A percentile compares a stretch with the other conserved stretches of the same genome.
Evolutionary conservation across 129 eudicot species (phyloP).

Genomic region (Oenanthe sinensis): DNA sequence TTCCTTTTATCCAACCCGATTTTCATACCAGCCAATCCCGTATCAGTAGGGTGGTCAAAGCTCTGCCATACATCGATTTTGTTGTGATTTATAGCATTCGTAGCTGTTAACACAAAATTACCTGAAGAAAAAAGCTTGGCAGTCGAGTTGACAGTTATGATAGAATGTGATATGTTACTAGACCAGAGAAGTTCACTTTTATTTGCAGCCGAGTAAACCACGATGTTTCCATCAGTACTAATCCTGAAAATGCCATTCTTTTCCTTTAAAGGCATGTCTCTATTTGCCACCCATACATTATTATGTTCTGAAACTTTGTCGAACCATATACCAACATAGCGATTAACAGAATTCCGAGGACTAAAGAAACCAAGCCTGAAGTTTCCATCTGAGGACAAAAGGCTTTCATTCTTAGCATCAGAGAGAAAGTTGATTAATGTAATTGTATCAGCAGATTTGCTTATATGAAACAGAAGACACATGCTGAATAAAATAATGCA

Average conservation of each 20-base stretch:
- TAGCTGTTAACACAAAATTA: background rate
- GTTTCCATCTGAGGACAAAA: constrained; percentile 1
- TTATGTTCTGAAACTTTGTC: background rate
- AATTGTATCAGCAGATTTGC: background rate
- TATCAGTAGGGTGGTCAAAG: constrained; percentile 9
- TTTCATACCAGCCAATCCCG: constrained; percentile 3
- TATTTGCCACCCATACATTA: constrained; percentile 1
- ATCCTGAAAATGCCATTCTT: background rate
- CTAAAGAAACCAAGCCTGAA: constrained; percentile 5
- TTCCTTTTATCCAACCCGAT: constrained; percentile 2
- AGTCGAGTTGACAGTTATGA: background rate
- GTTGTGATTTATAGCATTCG: too few relatives aligned
- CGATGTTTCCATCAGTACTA: background rate
- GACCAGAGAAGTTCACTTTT: background rate
- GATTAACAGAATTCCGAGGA: background rate
- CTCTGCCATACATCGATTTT: constrained; percentile 4
- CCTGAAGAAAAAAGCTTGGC: constrained; percentile 4
- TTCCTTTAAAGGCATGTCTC: constrained; percentile 2
- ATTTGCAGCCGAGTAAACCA: background rate
- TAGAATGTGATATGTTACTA: background rate
- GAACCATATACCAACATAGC: constrained; percentile 7
- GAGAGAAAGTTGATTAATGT: background rate
- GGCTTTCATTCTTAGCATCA: constrained; percentile 8
- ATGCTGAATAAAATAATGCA: background rate
- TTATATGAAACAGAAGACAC: background rate